Evolutionary conservation across 2,329 filamentous ascomycete species (phyloP), one percentile per base, ranked within the genome.

Genomic region (Thielaviopsis populi): DNA sequence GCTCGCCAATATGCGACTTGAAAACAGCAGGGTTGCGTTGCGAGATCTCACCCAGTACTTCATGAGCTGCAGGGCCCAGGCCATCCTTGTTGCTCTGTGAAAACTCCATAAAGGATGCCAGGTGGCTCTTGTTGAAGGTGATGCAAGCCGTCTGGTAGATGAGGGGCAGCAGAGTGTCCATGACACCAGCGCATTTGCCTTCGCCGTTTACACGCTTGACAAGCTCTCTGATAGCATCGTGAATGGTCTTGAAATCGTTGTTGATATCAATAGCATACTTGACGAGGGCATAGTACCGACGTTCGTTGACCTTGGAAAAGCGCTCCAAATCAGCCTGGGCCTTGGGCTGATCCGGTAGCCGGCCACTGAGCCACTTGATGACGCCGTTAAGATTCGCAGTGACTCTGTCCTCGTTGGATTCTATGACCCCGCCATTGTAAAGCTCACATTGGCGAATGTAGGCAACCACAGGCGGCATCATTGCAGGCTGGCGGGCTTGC

Each of bases 41-140:
- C 0, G 94, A 97, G 37, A 97, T 96, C 71, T 96, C 89, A 70
- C 90, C 92, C 59, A 97, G 80, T 62, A 97, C 81, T 70, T 95
- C 89, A 70, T 96, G 91, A 1, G 94, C 92, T 15, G 88, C 84
- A 22, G 82, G 77, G 5, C 87, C 89, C 59, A 96, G 78, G 0
- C 85, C 86, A 59, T 88, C 84, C 70, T 91, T 87, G 70, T 96
- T 87, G 10, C 84, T 91, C 70, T 90, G 86, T 11, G 91, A 91
- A 70, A 87, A 88, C 65, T 91, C 86, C 77, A 97, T 89, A 67
- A 97, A 92, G 0, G 89, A 85, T 2, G 91, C 85, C 19, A 99
- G 85, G 72, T 99, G 91, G 72, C 92, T 97, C 70, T 89, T 86
- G 75, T 96, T 99, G 76, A 95, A 96, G 68, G 96, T 82, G 67